Evolutionary conservation across 2,329 filamentous ascomycete genomes (phyloP).

Genomic region (Claviceps spartinae): DNA sequence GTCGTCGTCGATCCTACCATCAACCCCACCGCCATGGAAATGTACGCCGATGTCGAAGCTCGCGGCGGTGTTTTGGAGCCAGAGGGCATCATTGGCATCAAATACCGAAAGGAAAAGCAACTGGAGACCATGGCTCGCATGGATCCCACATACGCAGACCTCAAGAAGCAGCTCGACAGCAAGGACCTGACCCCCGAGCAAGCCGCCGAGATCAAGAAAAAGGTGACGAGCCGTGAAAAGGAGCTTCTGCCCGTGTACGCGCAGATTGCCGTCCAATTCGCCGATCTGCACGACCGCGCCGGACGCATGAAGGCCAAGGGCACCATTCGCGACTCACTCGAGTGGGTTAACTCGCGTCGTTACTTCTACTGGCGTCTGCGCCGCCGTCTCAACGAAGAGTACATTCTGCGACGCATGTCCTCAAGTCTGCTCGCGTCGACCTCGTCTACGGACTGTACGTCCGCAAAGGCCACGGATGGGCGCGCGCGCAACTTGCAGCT

Average conservation of each 20-base stretch:
- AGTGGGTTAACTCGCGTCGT: constrained; percentile 79
- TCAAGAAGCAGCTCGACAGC: constrained; percentile 64
- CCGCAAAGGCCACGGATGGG: constrained; percentile 32
- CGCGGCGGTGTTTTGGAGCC: constrained; percentile 96
- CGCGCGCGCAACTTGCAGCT: constrained; percentile 58
- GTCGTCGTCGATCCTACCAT: constrained; percentile 98
- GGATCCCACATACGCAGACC: constrained; percentile 67
- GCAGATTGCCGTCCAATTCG: constrained; percentile 93
- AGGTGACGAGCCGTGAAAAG: constrained; percentile 78
- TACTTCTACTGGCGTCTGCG: constrained; percentile 99
- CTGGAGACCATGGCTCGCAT: constrained; percentile 94
- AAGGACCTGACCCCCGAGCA: constrained; percentile 55
- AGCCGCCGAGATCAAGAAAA: constrained; percentile 62
- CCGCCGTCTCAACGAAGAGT: constrained; percentile 91
- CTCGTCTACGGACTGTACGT: constrained; percentile 16
- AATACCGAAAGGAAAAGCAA: constrained; percentile 95
- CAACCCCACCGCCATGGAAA: constrained; percentile 94
- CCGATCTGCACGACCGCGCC: constrained; percentile 90
- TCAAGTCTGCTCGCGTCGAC: constrained; percentile 22
- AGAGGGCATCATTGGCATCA: constrained; percentile 96
- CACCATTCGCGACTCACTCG: constrained; percentile 68
- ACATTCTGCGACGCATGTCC: constrained; percentile 82
- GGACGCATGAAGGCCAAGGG: constrained; percentile 98
- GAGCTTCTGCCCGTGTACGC: constrained; percentile 82
- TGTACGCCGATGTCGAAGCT: constrained; percentile 93